Percentiles rank a stretch among this genome's conserved stretches.
These are phyloP conservation scores for Orbilia quercus DNA, from an alignment of 2,329 filamentous ascomycete genomes.

Conservation along the genomic window DNA sequence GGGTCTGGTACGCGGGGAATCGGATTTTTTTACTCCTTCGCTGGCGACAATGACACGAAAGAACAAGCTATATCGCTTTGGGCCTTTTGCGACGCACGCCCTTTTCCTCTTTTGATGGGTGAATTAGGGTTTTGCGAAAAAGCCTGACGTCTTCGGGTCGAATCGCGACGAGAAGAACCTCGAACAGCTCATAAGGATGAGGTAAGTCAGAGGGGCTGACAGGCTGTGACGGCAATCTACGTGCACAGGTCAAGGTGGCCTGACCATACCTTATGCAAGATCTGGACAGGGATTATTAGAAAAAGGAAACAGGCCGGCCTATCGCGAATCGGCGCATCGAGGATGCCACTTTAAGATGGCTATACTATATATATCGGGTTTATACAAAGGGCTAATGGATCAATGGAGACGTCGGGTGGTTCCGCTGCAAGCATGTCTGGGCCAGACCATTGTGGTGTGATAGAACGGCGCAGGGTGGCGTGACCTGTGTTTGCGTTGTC, in stretches of 20 bases:
- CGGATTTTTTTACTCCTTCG: constrained; percentile 5
- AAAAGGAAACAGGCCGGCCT: constrained; percentile 19
- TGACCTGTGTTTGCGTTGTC: constrained; percentile 35
- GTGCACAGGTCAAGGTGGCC: constrained; percentile 50
- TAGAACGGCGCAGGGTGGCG: constrained; percentile 36
- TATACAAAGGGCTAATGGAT: constrained; percentile 24
- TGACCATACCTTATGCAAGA: constrained; percentile 51
- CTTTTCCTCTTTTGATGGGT: constrained; percentile 26
- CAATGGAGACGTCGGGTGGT: constrained; percentile 32
- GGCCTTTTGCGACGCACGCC: background rate
- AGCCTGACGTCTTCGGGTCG: constrained; percentile 21
- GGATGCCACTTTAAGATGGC: constrained; percentile 15
- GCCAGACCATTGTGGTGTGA: constrained; percentile 53
- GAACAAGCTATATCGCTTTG: constrained; percentile 14
- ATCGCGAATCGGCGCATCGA: constrained; percentile 36
- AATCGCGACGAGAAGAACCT: constrained; percentile 27
- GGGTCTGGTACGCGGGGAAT: constrained; percentile 11
- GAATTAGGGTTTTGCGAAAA: constrained; percentile 47
- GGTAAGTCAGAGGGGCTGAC: background rate
- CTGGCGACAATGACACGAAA: constrained; percentile 14
- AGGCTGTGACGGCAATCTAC: background rate
- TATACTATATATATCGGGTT: constrained; percentile 30
- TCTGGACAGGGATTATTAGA: constrained; percentile 37
- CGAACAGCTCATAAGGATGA: constrained; percentile 7
- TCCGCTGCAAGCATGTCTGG: constrained; percentile 36